These are phyloP conservation scores for Leccinum huronense DNA, from an alignment of 1,284 basidiomycete genomes.

Conservation along the genomic window DNA sequence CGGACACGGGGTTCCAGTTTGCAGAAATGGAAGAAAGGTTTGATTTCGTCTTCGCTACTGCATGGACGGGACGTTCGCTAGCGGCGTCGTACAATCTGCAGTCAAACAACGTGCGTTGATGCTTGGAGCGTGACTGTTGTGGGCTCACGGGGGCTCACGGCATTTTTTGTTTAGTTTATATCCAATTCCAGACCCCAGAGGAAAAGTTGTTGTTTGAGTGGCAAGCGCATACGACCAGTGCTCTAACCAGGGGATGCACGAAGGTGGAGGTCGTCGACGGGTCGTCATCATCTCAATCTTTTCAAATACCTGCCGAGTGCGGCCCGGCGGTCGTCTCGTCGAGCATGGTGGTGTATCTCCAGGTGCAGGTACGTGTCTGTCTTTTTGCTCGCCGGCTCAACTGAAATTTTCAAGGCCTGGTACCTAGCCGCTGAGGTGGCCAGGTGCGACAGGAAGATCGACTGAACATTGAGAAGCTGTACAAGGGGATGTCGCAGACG, in stretches of 20 bases:
- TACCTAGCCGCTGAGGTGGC: too few relatives aligned
- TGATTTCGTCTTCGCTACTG: slow-evolving; percentile 83
- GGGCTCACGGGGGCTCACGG: slow-evolving; percentile 5
- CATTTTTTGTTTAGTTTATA: slow-evolving; percentile 59
- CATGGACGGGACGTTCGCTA: slow-evolving; percentile 77
- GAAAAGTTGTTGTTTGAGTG: slow-evolving; percentile 67
- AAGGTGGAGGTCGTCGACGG: slow-evolving; percentile 44
- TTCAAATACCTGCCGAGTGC: slow-evolving; percentile 84
- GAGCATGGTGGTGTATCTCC: slow-evolving; percentile 62
- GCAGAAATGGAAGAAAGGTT: slow-evolving; percentile 72
- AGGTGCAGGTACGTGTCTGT: slow-evolving; percentile 65
- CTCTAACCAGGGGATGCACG: slow-evolving; percentile 90
- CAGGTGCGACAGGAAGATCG: too few relatives aligned
- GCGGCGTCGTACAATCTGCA: slow-evolving; percentile 91
- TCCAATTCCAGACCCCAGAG: slow-evolving; percentile 63
- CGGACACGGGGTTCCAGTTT: slow-evolving; percentile 65
- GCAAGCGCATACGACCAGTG: slow-evolving; percentile 74
- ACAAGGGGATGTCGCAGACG: too few relatives aligned
- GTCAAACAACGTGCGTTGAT: slow-evolving; percentile 64
- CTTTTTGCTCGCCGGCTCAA: too few relatives aligned
- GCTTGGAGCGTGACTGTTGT: not conserved
- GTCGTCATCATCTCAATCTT: slow-evolving; percentile 19
- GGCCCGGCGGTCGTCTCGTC: slow-evolving; percentile 70
- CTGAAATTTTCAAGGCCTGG: too few relatives aligned
- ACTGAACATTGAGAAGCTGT: too few relatives aligned